Percentiles rank a stretch among this genome's conserved stretches.
Evolutionary conservation across 208 protist species (phyloP).

Genomic region (Leishmania tropica): DNA sequence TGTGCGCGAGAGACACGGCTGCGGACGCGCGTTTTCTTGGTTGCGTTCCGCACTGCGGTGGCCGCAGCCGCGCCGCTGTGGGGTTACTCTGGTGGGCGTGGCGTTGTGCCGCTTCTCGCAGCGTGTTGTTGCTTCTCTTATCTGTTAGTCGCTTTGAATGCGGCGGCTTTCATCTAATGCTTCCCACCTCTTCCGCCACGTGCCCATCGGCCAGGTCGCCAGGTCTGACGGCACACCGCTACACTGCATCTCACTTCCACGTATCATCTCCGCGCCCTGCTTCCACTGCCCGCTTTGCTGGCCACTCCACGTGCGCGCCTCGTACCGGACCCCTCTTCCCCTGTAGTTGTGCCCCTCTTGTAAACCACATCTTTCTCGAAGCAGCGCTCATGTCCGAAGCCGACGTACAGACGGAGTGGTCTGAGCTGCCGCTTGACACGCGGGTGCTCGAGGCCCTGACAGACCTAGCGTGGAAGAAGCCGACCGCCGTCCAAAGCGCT

Average conservation of each 20-base stretch:
- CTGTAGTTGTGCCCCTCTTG: constrained; percentile 6
- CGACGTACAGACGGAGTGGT: constrained; percentile 59
- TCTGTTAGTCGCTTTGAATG: background rate
- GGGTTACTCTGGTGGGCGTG: background rate
- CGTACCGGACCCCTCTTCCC: background rate
- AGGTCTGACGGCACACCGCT: background rate
- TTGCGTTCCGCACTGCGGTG: background rate
- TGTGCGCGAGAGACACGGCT: background rate
- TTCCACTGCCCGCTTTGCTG: background rate
- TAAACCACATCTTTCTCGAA: constrained; percentile 5
- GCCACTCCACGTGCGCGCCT: background rate
- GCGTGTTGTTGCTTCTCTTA: background rate
- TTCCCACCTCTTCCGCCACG: background rate
- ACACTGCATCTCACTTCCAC: background rate
- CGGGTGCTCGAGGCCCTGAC: constrained; percentile 83
- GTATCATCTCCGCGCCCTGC: background rate
- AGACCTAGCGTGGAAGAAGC: constrained; percentile 80
- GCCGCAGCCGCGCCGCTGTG: background rate
- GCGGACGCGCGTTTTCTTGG: background rate
- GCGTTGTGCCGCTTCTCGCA: background rate
- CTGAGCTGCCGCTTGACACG: constrained; percentile 76
- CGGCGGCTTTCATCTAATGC: background rate
- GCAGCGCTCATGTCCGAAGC: constrained; percentile 19
- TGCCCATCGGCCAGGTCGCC: too few species aligned
- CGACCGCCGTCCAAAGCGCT: constrained; percentile 95